Evolutionary conservation across 352 stramenopile genomes (phyloP), one percentile per base, ranked within the genome.

Genomic region (Globisporangium polare): DNA sequence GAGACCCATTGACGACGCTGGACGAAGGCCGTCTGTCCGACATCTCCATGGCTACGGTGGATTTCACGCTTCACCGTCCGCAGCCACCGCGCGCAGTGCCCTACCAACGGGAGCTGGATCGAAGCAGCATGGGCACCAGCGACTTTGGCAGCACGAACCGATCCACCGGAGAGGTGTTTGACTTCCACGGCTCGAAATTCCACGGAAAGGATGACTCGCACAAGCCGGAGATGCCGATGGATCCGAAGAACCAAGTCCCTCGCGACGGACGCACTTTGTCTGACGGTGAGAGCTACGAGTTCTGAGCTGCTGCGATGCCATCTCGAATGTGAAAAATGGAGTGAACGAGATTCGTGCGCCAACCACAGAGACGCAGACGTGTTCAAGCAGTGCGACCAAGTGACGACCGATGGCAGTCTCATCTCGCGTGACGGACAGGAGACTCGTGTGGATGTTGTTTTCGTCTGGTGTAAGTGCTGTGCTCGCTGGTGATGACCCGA

Each of bases 201-300:
- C 43, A 12, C 26, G 57, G 18, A 39, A 41, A 56, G 57, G 46
- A 52, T 42, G 45, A 9, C 22, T 76, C 69, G 24, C 54, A 74
- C 20, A 68, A 75, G 41, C 17, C 67, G 22, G 41, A 53, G 18
- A 63, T 55, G 31, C 20, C 58, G 18, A 39, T 37, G 35, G 20
- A 20, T 13, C 22, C 29, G 27, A 59, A 52, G 1, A 33, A 18
- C 2, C 49, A 24, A 22, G 55, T 58, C 5, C 29, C 67, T 51
- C 73, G 75, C 37, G 62, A 74, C 22, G 62, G 49, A 60, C 73
- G 77, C 51, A 80, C 75, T 29, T 74, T 77, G 47, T 87, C 77
- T 26, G 77, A 86, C 51, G 81, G 78, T 29, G 77, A 88, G 65
- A 86, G 71, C 60, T 91, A 91, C 68, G 81, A 91, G 69, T 91